These are phyloP conservation scores for Heliamphora ciliata DNA, from an alignment of 179 eudicot genomes.

Conservation along the genomic window DNA sequence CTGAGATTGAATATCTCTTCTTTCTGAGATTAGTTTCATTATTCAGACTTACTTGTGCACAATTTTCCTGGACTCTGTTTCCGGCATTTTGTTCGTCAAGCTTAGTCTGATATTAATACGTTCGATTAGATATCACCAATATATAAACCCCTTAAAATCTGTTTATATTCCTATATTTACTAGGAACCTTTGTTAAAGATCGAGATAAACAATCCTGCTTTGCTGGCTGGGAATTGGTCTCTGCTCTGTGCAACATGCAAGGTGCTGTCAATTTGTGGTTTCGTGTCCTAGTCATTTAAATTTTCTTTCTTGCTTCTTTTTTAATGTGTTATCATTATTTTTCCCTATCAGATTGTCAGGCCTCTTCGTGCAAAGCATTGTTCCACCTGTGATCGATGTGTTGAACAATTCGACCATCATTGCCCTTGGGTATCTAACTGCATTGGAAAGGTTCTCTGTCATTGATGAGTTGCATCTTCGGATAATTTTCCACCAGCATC, in stretches of 20 bases:
- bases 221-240: constrained; percentile 97
- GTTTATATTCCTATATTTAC: neutral
- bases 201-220: constrained; percentile 72
- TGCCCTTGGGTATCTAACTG: constrained; percentile 99
- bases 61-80: neutral
- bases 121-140: neutral
- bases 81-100: neutral
- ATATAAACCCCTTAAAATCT: neutral
- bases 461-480: constrained; percentile 5
- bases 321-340: constrained; percentile 17
- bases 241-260: constrained; percentile 98
- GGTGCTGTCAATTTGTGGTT: constrained; percentile 31
- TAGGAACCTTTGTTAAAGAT: constrained; percentile 92
- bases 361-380: constrained; percentile 97
- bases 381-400: constrained; percentile 95
- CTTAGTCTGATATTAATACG: neutral
- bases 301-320: constrained; percentile 12
- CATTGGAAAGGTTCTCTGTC: constrained; percentile 61
- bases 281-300: neutral
- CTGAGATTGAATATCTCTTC: neutral
- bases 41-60: neutral
- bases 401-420: constrained; percentile 96
- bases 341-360: constrained; percentile 62
- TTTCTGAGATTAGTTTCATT: constrained; percentile 5
- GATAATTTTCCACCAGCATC: neutral